Conservation (phyloP, 2,329 filamentous ascomycete species). For the Ophiosphaerella herpotricha region DNA sequence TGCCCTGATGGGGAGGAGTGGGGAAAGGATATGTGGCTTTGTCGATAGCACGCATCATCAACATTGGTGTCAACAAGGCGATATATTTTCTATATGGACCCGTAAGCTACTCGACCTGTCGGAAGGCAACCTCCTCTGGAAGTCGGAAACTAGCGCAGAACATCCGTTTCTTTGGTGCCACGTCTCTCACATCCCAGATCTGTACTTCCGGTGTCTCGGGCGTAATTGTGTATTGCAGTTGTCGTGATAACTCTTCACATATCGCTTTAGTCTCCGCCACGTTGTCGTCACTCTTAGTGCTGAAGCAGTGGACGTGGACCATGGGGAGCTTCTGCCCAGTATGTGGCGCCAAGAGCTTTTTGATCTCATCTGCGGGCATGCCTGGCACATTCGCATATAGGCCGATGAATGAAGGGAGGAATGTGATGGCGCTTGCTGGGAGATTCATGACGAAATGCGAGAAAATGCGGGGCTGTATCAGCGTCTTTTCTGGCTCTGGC, state of each 20-base stretch:
- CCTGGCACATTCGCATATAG: constrained; percentile 68
- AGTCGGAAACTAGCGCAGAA: constrained; percentile 93
- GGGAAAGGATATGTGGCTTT: no score
- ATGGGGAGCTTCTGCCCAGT: constrained; percentile 70
- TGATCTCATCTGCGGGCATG: constrained; percentile 26
- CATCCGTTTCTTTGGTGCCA: constrained; percentile 94
- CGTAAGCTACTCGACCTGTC: constrained; percentile 20
- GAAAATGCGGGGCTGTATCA: constrained; percentile 71
- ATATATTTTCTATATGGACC: background rate
- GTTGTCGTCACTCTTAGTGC: constrained; percentile 77
- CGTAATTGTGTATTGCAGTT: constrained; percentile 64
- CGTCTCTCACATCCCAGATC: constrained; percentile 74
- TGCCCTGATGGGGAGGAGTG: no score
- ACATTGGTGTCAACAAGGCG: no score
- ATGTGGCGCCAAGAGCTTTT: constrained; percentile 37
- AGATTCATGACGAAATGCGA: constrained; percentile 99
- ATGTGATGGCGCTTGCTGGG: constrained; percentile 84
- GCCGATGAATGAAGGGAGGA: constrained; percentile 77
- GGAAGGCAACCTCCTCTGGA: constrained; percentile 81
- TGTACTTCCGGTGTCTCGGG: constrained; percentile 61
- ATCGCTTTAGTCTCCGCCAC: constrained; percentile 63
- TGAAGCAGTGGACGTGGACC: constrained; percentile 95
- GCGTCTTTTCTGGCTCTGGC: constrained; percentile 42
- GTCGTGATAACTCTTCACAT: constrained; percentile 66
- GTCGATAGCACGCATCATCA: background rate